Base-by-base conservation (phyloP, 2,329 filamentous ascomycete genomes). In the Alternaria consortialis region DNA sequence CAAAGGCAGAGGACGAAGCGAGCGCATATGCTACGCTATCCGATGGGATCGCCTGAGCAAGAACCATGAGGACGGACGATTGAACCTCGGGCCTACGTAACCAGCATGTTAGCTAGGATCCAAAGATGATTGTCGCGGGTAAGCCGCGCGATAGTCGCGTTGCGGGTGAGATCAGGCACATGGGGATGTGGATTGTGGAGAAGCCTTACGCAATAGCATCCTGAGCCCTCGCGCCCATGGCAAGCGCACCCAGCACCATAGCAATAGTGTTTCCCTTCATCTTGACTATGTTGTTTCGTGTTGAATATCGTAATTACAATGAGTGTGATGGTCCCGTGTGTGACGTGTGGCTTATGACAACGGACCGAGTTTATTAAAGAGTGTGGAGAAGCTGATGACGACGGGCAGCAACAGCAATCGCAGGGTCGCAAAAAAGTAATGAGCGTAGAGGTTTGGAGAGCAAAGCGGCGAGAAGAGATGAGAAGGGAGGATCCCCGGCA, bases 11-110 rank as follows among this genome's bases (percentile, higher is more conserved):
- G 17, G 75, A 70, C 71, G 81, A 81, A 62, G 80, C 81, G 53
- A 80, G 63, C 36, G 79, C 81, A 58, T 79, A 73, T 15, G 72
- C 69, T 58, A 80, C 64, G 50, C 79, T 69, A 5, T 81, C 79
- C 29, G 76, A 63, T 17, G 82, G 82, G 51, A 84, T 76, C 43
- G 80, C 82, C 20, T 80, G 82, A 64, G 77, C 71, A 55, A 84
- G 79, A 56, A 81, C 79, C 53, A 74, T 65, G 68, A 80, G 68
- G 67, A 82, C 75, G 46, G 80, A 82, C 48, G 71, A 57, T 31
- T 77, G 78, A 57, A 72, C 60, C 17, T 64, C 58, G 53, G 66
- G 60, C 36, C 70, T 73, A 46, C 27, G 40, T 50, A 23, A 42
- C 37, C 11, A 34, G 20, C 43, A 46, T 54, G 60, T 71, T 64